phyloP scores from a whole-genome alignment of 139 green algal genomes.

The Spirogloea muscicola region DNA sequence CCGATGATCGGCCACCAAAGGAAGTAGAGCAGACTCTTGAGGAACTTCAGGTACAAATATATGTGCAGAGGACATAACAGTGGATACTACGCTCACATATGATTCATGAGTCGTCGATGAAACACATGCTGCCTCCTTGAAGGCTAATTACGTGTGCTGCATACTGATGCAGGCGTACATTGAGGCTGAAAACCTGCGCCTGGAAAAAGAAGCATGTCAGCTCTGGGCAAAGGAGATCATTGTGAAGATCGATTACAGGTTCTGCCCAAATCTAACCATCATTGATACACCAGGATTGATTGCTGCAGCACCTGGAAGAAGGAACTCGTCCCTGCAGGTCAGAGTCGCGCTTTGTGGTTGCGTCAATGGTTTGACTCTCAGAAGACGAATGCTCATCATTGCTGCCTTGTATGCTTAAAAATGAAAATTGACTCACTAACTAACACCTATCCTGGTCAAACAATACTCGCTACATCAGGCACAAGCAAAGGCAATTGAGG shows the following conservation, averaged over 20 bases:
- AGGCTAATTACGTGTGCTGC: too few relatives aligned
- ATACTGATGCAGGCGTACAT: constrained; percentile 76
- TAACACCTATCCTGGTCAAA: too few relatives aligned
- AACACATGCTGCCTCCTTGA: too few relatives aligned
- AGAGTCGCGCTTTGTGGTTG: neutral
- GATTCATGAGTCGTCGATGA: too few relatives aligned
- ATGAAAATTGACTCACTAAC: too few relatives aligned
- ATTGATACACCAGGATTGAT: constrained; percentile 95
- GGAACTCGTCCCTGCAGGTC: constrained; percentile 41
- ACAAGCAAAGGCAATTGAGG: constrained; percentile 69
- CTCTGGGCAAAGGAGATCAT: constrained; percentile 93
- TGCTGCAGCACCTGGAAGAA: constrained; percentile 74
- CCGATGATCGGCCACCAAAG: constrained; percentile 61
- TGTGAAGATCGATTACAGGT: constrained; percentile 90
- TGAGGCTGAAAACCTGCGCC: constrained; percentile 76
- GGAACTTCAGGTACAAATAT: constrained; percentile 88
- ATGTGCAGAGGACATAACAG: too few relatives aligned
- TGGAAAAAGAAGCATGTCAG: constrained; percentile 74
- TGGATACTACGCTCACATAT: too few relatives aligned
- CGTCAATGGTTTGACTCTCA: too few relatives aligned
- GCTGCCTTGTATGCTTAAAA: too few relatives aligned
- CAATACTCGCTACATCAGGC: constrained; percentile 55
- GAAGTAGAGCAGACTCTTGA: constrained; percentile 76
- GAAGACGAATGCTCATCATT: too few relatives aligned
- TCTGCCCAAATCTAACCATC: constrained; percentile 94